Base-by-base conservation (phyloP, 345 rosid species). In the Linum tenue region DNA sequence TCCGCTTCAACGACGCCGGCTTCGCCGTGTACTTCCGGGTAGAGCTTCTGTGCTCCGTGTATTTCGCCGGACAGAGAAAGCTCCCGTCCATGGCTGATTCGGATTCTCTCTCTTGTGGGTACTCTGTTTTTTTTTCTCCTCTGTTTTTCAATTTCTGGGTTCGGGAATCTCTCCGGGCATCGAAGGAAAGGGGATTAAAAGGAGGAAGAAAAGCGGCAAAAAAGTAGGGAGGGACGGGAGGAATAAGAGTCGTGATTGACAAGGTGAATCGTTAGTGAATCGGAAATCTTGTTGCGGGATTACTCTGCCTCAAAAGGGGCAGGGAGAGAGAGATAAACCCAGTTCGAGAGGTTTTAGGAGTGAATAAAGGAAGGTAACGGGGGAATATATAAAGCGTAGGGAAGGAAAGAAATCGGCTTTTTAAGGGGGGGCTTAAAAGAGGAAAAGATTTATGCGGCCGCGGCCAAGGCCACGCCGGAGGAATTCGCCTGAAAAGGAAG, bases 41-140 rank as follows among this genome's bases (percentile, higher is more conserved):
- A 44, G 84, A 56, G 56, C 70, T 68, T 63, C 63, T 78, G 81
- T 90, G 96, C 42, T 85, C 89, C 0, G 90, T 85, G 80, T 76
- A 88, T 62, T 88, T 94, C 36, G 74, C 50, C 37, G 90, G 97
- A 65, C 81, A 79, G 5, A 86, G 75, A 70, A 73, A 74, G 15
- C 81, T 74, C 37, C 64, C 76, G 50, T 83, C 85, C 80, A 81
- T 80, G 57, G 39, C 61, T 16, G 7, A 42, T 22, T 40, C 57
- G 12, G 40, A 12, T 5, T 39, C 2, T 59, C 16, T 41, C 6
- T 64, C 7, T 5, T 1, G 6, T 22, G 31, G 31, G 31, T 22
- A 22, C 31, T 22, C 31, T 22, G 31, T 22, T 22, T 22, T 22
- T 22, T 22, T 22, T 1, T 22, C 3, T 48, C 53, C 11, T 48